Evolutionary conservation across 2,329 filamentous ascomycete genomes (phyloP), one percentile per base, ranked within the genome.

Genomic region (Colletotrichum liriopes): DNA sequence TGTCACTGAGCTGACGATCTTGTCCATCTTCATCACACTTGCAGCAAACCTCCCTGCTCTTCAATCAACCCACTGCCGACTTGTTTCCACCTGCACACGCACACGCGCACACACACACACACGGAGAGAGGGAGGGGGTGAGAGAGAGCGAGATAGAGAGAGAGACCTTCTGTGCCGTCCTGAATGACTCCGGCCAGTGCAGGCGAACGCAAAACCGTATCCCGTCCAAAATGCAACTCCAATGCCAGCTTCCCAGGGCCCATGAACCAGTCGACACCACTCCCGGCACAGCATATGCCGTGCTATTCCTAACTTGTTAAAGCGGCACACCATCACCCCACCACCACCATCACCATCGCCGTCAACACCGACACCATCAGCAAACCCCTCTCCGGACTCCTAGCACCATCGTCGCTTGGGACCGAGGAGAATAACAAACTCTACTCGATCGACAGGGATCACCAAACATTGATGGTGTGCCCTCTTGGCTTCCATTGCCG

Each of bases 1-100:
- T 66, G 47, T 59, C 59, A 37, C 20, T 32, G n/a, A 29, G 35
- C 9, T 14, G 49, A 6, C 65, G 69, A 72, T 72, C 69, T 63
- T 72, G 65, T 47, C 59, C 65, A 69, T 69, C 65, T 69, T 69
- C 59, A 69, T 69, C 60, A 63, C 47, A 47, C 37, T 35, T 60
- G 69, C 65, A 72, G 54, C 69, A 60, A 41, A 47, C 32, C 69
- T 68, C 65, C 69, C 54, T 64, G 69, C 37, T 39, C 32, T 26
- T 23, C 56, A 68, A 63, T 63, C 56, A 68, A 63, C 43, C 45
- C 54, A 68, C 68, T 67, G 51, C 69, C 65, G 69, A 72, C 41
- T 37, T 32, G 39, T 43, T 60, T 69, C 39, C 45, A 29, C n/a
- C 18, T 29, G 29, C 35, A 2, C 12, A 12, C 29, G 6, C 29